phyloP scores from a whole-genome alignment of 257 asterid species.

The Avicennia marina region DNA sequence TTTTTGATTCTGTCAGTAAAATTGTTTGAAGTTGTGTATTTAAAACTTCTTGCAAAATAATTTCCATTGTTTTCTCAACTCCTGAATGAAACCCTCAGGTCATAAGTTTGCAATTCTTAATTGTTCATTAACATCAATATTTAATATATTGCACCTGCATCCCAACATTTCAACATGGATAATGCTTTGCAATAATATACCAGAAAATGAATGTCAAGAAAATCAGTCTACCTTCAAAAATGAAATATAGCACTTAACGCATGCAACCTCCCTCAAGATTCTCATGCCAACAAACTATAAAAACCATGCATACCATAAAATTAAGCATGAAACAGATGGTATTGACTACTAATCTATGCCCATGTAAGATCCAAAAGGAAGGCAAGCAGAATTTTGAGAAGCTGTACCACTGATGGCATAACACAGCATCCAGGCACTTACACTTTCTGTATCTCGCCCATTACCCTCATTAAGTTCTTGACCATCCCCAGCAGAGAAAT shows the following conservation, averaged over 20 bases:
- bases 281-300: constrained; percentile 15
- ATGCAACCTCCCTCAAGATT: constrained; percentile 19
- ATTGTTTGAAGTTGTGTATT: too few relatives aligned
- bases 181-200: too few relatives aligned
- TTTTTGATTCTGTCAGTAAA: too few relatives aligned
- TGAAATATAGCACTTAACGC: constrained; percentile 4
- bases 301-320: too few relatives aligned
- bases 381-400: constrained; percentile 9
- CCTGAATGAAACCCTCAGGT: too few relatives aligned
- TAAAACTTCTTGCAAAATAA: too few relatives aligned
- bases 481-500: constrained; percentile 63
- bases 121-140: too few relatives aligned
- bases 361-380: constrained; percentile 9
- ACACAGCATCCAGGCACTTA: constrained; percentile 19
- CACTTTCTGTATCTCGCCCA: constrained; percentile 77
- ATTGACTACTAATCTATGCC: constrained; percentile 20
- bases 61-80: too few relatives aligned
- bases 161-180: too few relatives aligned
- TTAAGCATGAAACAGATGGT: neutral
- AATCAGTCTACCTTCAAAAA: constrained; percentile 2
- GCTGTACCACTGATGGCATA: constrained; percentile 13
- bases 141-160: too few relatives aligned
- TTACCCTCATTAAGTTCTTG: constrained; percentile 73
- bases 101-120: too few relatives aligned
- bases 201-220: neutral